Evolutionary conservation across 2,329 filamentous ascomycete genomes (phyloP).

Genomic region (Nemania bipapillata): DNA sequence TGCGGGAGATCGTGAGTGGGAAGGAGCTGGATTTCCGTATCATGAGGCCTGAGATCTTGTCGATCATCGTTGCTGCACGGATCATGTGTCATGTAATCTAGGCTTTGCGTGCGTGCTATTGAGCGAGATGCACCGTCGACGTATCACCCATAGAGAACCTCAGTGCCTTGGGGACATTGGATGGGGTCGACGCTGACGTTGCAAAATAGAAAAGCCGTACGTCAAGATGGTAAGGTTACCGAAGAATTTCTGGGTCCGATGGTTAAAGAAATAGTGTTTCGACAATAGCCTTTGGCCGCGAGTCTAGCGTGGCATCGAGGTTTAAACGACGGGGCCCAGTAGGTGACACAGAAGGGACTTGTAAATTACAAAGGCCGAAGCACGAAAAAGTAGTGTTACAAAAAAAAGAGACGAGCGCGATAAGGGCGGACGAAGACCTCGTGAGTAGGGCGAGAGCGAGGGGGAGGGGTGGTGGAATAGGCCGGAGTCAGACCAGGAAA

Average conservation of each 20-base stretch:
- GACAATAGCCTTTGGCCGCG: neutral
- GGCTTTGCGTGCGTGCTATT: conserved; percentile 15
- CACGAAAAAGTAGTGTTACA: conserved; percentile 4
- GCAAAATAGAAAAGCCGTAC: neutral
- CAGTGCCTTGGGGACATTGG: conserved; percentile 14
- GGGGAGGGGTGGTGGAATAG: neutral
- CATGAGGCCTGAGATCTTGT: conserved; percentile 44
- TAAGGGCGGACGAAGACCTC: neutral
- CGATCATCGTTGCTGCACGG: conserved; percentile 41
- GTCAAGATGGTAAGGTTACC: conserved; percentile 6
- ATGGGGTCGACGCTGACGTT: neutral
- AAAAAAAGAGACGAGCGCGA: conserved; percentile 16
- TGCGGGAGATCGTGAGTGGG: conserved; percentile 36
- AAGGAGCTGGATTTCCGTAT: conserved; percentile 42
- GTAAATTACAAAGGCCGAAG: conserved; percentile 10
- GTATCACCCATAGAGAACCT: conserved; percentile 1
- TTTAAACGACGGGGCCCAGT: conserved; percentile 17
- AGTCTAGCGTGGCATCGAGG: conserved; percentile 22
- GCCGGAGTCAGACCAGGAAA: conserved; percentile 7
- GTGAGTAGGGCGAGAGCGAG: neutral
- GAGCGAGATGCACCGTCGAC: conserved; percentile 1
- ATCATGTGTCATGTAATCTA: conserved; percentile 9
- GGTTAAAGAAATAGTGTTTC: conserved; percentile 16
- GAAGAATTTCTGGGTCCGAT: neutral
- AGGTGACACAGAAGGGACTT: conserved; percentile 13